phyloP scores from a whole-genome alignment of 192 early-diverging fungal genomes.

The Entophlyctis luteolus region DNA sequence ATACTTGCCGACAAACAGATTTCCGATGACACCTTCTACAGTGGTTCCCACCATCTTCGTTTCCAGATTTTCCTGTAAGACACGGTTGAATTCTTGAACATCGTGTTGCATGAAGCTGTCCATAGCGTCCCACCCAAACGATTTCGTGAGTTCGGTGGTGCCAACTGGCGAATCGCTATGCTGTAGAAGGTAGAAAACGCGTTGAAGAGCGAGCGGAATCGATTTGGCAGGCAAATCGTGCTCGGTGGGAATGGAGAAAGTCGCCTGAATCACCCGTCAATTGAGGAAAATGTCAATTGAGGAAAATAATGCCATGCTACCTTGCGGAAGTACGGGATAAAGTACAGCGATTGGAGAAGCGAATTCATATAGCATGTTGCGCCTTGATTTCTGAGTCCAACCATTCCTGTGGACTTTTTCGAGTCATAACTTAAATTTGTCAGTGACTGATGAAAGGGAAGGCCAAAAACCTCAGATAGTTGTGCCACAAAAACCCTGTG shows the following conservation, averaged over 20 bases:
- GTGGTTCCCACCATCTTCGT: conserved; percentile 94
- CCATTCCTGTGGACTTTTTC: conserved; percentile 80
- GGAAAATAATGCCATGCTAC: no score
- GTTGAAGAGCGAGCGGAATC: conserved; percentile 86
- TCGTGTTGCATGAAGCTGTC: conserved; percentile 98
- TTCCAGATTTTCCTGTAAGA: conserved; percentile 95
- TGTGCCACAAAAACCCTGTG: conserved; percentile 93
- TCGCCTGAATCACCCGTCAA: conserved; percentile 32
- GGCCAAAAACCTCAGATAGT: conserved; percentile 73
- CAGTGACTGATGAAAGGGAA: not conserved
- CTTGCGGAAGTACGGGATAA: conserved; percentile 87
- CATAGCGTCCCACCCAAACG: conserved; percentile 95
- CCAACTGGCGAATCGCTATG: conserved; percentile 61
- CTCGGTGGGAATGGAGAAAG: conserved; percentile 88
- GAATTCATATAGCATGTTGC: conserved; percentile 99
- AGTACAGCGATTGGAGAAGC: conserved; percentile 90
- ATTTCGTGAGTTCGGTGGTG: conserved; percentile 93
- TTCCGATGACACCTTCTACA: conserved; percentile 85
- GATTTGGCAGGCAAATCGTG: conserved; percentile 79
- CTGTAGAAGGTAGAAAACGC: conserved; percentile 90
- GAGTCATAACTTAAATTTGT: conserved; percentile 72
- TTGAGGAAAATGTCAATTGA: not conserved
- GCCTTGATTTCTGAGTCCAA: conserved; percentile 94
- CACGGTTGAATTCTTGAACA: conserved; percentile 97
- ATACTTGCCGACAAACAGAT: conserved; percentile 95